These are phyloP conservation scores for Talaromyces sp. DNA, from an alignment of 2,329 filamentous ascomycete genomes.

Conservation along the genomic window DNA sequence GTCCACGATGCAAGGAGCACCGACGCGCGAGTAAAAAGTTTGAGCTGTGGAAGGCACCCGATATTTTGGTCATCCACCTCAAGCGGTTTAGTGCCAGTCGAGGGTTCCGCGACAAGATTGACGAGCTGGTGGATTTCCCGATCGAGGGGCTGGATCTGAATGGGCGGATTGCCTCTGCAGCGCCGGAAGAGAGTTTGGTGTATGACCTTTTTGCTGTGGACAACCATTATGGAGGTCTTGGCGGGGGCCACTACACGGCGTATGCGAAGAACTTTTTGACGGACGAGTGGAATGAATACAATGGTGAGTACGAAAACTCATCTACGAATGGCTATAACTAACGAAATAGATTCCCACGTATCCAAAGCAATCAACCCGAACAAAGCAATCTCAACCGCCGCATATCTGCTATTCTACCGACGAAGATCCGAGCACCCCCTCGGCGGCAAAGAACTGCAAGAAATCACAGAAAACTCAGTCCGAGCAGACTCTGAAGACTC, in stretches of 20 bases:
- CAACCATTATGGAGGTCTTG: constrained; percentile 89
- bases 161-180: constrained; percentile 70
- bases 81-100: constrained; percentile 90
- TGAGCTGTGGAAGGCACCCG: constrained; percentile 92
- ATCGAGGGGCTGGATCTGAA: constrained; percentile 80
- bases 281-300: constrained; percentile 90
- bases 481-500: constrained; percentile 44
- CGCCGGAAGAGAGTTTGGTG: constrained; percentile 73
- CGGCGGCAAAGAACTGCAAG: constrained; percentile 69
- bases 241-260: constrained; percentile 94
- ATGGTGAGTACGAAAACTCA: constrained; percentile 54
- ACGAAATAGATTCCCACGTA: constrained; percentile 65
- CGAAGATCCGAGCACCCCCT: constrained; percentile 72
- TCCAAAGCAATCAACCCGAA: constrained; percentile 55
- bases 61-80: constrained; percentile 89
- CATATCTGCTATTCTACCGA: constrained; percentile 94
- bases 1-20: constrained; percentile 90
- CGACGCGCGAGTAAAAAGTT: constrained; percentile 92
- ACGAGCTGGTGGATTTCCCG: constrained; percentile 86
- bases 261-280: constrained; percentile 90
- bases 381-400: constrained; percentile 66
- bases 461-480: constrained; percentile 62
- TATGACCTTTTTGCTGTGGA: constrained; percentile 96
- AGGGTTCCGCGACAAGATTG: constrained; percentile 81
- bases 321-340: background rate